A percentile compares a stretch with the other conserved stretches of the same genome.
Evolutionary conservation across 1,284 basidiomycete species (phyloP).

Genomic region (Sporisorium exsertum): DNA sequence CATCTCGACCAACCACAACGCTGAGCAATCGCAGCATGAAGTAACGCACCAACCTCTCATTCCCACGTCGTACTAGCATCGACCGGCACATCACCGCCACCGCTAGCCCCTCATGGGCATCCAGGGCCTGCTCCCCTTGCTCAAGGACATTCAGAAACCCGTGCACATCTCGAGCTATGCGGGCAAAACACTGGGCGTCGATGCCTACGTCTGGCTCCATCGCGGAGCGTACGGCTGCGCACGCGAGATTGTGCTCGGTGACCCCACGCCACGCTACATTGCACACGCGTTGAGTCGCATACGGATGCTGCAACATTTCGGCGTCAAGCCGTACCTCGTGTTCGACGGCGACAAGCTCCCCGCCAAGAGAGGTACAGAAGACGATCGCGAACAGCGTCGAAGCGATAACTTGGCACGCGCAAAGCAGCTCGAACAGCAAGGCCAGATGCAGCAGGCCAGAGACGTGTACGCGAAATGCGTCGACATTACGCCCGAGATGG

Average conservation of each 20-base stretch:
- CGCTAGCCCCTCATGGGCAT: constrained; percentile 75
- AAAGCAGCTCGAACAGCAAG: constrained; percentile 79
- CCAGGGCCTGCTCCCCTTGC: constrained; percentile 87
- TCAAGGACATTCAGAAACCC: constrained; percentile 79
- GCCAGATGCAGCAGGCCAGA: constrained; percentile 82
- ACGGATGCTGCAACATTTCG: constrained; percentile 84
- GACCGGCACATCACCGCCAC: not conserved
- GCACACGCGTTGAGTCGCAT: constrained; percentile 95
- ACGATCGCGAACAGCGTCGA: constrained; percentile 78
- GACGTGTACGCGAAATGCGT: constrained; percentile 90
- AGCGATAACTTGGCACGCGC: constrained; percentile 77
- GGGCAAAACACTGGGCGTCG: constrained; percentile 76
- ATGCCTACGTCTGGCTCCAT: constrained; percentile 98
- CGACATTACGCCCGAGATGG: constrained; percentile 97
- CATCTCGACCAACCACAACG: not conserved
- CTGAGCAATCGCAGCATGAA: not conserved
- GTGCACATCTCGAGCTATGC: constrained; percentile 55
- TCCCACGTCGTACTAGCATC: not conserved
- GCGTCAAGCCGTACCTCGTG: constrained; percentile 89
- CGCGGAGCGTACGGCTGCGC: constrained; percentile 92
- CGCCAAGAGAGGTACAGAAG: constrained; percentile 91
- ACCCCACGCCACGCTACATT: constrained; percentile 85
- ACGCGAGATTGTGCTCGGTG: constrained; percentile 83
- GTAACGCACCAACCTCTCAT: not conserved
- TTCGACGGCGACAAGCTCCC: constrained; percentile 96